A percentile compares a stretch with the other conserved stretches of the same genome.
Evolutionary conservation across 805 yeast species (phyloP).

Genomic region (Tetrapisispora iriomotensis): DNA sequence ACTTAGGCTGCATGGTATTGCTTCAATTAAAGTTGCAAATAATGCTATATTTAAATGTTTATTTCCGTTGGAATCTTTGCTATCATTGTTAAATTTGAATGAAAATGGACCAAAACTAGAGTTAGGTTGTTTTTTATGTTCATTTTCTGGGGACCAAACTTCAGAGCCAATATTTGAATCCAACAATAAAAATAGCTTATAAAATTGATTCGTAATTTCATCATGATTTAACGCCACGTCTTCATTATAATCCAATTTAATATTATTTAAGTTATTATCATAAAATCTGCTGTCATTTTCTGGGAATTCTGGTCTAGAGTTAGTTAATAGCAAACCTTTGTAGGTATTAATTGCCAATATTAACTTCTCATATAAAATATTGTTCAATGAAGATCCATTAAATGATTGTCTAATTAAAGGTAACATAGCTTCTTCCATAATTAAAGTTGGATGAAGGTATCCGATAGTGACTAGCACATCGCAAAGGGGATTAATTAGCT

Average conservation of each 20-base stretch:
- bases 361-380: constrained; percentile 57
- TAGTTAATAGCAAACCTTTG: constrained; percentile 58
- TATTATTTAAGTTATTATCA: constrained; percentile 27
- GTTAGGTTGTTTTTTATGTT: constrained; percentile 27
- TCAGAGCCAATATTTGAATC: constrained; percentile 51
- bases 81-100: constrained; percentile 34
- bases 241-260: constrained; percentile 25
- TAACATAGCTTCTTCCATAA: constrained; percentile 66
- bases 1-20: constrained; percentile 60
- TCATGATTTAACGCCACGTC: constrained; percentile 43
- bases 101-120: constrained; percentile 32
- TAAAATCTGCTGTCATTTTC: constrained; percentile 29
- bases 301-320: constrained; percentile 70
- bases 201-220: constrained; percentile 54
- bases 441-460: constrained; percentile 64
- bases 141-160: constrained; percentile 30
- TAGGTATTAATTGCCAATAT: constrained; percentile 64
- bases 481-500: constrained; percentile 53
- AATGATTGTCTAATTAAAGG: constrained; percentile 58
- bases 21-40: constrained; percentile 59
- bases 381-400: constrained; percentile 50
- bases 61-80: constrained; percentile 18
- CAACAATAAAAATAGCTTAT: constrained; percentile 44
- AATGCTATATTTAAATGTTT: constrained; percentile 41
- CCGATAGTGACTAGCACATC: constrained; percentile 74